Conservation (phyloP, 805 yeast genomes). For the Metschnikowia koreensis region DNA sequence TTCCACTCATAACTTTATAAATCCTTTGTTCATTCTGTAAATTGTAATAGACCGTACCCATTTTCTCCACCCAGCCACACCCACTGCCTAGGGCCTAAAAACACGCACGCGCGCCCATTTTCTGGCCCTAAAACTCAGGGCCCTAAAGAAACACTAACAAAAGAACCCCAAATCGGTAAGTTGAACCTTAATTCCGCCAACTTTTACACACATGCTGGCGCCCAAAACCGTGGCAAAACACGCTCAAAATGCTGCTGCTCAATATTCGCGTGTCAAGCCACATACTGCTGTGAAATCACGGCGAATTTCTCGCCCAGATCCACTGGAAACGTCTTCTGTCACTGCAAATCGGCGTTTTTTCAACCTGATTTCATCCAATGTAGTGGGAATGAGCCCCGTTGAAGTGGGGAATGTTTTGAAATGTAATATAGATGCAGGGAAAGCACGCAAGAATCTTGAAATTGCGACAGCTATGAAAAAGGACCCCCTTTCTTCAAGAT, state of each 20-base stretch:
- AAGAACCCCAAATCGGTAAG: too few species aligned
- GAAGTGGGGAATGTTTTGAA: background rate
- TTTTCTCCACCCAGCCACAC: too few species aligned
- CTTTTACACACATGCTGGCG: background rate
- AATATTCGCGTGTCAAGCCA: background rate
- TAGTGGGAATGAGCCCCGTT: background rate
- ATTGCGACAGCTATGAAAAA: constrained; percentile 10
- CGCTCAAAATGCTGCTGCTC: background rate
- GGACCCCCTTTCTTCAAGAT: constrained; percentile 8
- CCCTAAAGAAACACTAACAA: too few species aligned
- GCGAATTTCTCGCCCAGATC: background rate
- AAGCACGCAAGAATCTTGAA: constrained; percentile 7
- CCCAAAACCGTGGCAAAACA: background rate
- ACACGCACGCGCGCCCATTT: too few species aligned
- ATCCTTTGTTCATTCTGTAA: too few species aligned
- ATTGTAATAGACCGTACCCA: too few species aligned
- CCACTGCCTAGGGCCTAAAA: too few species aligned
- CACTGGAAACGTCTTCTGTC: background rate
- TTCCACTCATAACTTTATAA: too few species aligned
- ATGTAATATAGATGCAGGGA: constrained; percentile 10
- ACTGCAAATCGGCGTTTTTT: background rate
- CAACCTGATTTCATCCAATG: background rate
- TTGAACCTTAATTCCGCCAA: background rate
- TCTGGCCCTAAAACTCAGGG: too few species aligned
- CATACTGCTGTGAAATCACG: background rate